phyloP scores from a whole-genome alignment of 768 basidiomycete genomes.

The Hygrophoropsis aurantiaca region DNA sequence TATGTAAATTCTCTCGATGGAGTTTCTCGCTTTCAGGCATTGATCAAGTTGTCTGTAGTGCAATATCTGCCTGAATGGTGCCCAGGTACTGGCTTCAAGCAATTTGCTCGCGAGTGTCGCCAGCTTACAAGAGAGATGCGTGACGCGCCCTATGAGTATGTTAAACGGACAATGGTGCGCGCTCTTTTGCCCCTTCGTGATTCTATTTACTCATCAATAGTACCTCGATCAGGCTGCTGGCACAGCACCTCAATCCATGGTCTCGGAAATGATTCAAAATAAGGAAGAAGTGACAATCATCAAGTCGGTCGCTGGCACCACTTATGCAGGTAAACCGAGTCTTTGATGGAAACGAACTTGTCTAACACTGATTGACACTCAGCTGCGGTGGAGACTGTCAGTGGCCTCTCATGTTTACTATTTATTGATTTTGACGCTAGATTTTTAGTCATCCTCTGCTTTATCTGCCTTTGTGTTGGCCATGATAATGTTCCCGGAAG shows the following conservation, averaged over 20 bases:
- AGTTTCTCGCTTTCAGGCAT: not conserved
- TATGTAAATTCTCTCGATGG: constrained; percentile 14
- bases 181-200: not conserved
- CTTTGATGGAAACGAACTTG: not conserved
- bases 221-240: constrained; percentile 4
- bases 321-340: constrained; percentile 24
- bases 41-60: constrained; percentile 9
- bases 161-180: constrained; percentile 15
- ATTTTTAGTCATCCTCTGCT: constrained; percentile 18
- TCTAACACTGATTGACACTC: not conserved
- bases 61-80: constrained; percentile 28
- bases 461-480: constrained; percentile 25
- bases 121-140: constrained; percentile 17
- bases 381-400: constrained; percentile 23
- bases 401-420: constrained; percentile 1
- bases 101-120: constrained; percentile 14
- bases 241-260: constrained; percentile 18
- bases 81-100: constrained; percentile 29
- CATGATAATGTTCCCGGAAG: constrained; percentile 23
- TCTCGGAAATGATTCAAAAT: constrained; percentile 19
- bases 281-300: constrained; percentile 25
- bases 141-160: constrained; percentile 16
- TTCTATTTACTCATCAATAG: not conserved
- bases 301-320: constrained; percentile 29
- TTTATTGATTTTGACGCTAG: no score